Evolutionary conservation across 306 rosid genomes (phyloP), one percentile per base, ranked within the genome.

Genomic region (Cicer arietinum): DNA sequence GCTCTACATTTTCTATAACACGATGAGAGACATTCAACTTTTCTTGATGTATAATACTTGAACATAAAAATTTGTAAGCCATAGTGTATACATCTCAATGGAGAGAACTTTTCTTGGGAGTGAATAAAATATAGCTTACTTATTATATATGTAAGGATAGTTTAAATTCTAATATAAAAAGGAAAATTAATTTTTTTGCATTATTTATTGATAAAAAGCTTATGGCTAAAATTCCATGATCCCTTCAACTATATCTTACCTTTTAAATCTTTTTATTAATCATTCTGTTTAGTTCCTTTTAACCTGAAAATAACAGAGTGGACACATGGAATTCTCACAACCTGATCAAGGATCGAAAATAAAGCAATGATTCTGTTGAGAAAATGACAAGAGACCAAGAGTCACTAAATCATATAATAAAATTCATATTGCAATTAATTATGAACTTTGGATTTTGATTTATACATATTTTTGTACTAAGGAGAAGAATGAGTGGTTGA

Each of bases 401-500:
- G 65, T 69, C 40, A 52, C 80, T 50, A 57, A 70, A 61, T 67
- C 58, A 41, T 51, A 66, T 69, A 58, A 61, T 43, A 66, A 66
- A 60, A 50, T 39, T 68, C 59, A 67, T 73, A 45, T 53, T 50
- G 69, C 78, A 46, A 67, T 30, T 58, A 20, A 22, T 56, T 45
- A 67, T 53, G 52, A 62, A 50, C 41, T 40, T n/a, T 13, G 8
- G 50, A 25, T 18, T 10, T 42, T 25, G 1, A 51, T 14, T 11
- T 43, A 43, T 16, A n/a, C 1, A 67, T 22, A 10, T 59, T 59
- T 59, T 72, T 67, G 76, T 6, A 37, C 10, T 51, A 41, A 14
- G 25, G 73, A 78, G 47, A 22, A 65, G 50, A 50, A 59, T 80
- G 73, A 79, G 84, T 76, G 66, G 89, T 71, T 90, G 85, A 83